phyloP scores from a whole-genome alignment of 1,284 basidiomycete genomes.

The Cystobasidiaceae sp. region DNA sequence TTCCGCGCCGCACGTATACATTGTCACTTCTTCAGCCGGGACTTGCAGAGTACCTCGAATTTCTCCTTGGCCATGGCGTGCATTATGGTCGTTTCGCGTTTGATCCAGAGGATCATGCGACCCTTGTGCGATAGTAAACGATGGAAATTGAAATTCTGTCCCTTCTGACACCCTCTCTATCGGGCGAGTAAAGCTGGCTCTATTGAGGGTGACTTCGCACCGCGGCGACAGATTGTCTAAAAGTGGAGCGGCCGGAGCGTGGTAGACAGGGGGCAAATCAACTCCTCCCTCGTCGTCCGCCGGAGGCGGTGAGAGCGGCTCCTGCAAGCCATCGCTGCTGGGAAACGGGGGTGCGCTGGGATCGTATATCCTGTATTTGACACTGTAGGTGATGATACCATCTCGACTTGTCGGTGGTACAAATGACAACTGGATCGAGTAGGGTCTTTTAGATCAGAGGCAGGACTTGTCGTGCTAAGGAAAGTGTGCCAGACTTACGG shows the following conservation, averaged over 20 bases:
- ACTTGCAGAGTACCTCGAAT: constrained; percentile 3
- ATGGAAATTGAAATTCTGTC: constrained; percentile 1
- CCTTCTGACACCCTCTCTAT: constrained; percentile 5
- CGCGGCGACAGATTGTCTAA: not conserved
- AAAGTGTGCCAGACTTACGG: constrained; percentile 4
- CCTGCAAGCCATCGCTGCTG: not conserved
- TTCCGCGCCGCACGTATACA: constrained; percentile 16
- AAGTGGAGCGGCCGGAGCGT: constrained; percentile 8
- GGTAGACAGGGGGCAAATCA: constrained; percentile 8
- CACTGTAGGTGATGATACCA: not conserved
- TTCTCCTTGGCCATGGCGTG: not conserved
- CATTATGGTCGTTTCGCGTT: not conserved
- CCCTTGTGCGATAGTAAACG: constrained; percentile 4
- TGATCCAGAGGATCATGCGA: not conserved
- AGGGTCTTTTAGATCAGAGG: too few relatives aligned
- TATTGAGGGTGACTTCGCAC: not conserved
- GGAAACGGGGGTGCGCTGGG: not conserved
- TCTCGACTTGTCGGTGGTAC: constrained; percentile 12
- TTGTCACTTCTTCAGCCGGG: constrained; percentile 21
- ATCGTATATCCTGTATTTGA: constrained; percentile 5
- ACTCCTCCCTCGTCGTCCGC: not conserved
- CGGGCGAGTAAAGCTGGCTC: constrained; percentile 10
- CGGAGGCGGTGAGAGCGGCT: not conserved
- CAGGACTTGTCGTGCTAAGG: too few relatives aligned
- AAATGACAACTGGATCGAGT: constrained; percentile 20